Evolutionary conservation across 352 stramenopile genomes (phyloP), one percentile per base, ranked within the genome.

Genomic region (Phytophthora lateralis): DNA sequence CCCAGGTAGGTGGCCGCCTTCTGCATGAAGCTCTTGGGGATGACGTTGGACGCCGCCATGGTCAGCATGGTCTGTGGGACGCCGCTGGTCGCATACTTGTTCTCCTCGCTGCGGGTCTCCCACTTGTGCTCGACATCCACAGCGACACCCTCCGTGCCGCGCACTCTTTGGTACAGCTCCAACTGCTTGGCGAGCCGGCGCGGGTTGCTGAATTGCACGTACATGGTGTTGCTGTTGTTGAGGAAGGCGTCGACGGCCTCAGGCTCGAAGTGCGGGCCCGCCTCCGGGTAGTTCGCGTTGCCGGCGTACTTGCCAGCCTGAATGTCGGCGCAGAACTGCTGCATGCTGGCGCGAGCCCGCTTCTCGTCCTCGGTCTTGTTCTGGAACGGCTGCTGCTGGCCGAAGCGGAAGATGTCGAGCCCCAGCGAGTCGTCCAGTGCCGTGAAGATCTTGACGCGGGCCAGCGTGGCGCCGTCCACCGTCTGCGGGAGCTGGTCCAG

Each of bases 361-460:
- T 90, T 82, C 55, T 95, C 85, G 15, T 78, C 73, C 8, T 67
- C 55, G 0, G 76, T 88, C 55, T 80, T 71, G 57, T 80, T 80
- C 3, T 75, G 77, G 66, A 93, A 95, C 4, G 72, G 82, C 53
- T 91, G 72, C 60, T 95, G 85, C 42, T 82, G 66, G 18, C 83
- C 85, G 42, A 90, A 95, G 60, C 80, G 83, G 69, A 97, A 97
- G 34, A 96, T 88, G 56, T 96, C 85, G 41, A 97, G 73, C 3
- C 82, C 86, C 4, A 97, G 67, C 26, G 80, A 92, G 48, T 93
- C 83, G 55, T 97, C 89, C 6, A 90, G 48, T 6, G 89, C 85
- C 39, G 85, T 94, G 73, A 96, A 97, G 65, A 96, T 91, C 82
- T 97, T 96, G 69, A 97, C 89, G 62, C 89, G 82, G 17, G 85